phyloP scores from a whole-genome alignment of 2,329 filamentous ascomycete genomes.

The Calonectria naviculata region DNA sequence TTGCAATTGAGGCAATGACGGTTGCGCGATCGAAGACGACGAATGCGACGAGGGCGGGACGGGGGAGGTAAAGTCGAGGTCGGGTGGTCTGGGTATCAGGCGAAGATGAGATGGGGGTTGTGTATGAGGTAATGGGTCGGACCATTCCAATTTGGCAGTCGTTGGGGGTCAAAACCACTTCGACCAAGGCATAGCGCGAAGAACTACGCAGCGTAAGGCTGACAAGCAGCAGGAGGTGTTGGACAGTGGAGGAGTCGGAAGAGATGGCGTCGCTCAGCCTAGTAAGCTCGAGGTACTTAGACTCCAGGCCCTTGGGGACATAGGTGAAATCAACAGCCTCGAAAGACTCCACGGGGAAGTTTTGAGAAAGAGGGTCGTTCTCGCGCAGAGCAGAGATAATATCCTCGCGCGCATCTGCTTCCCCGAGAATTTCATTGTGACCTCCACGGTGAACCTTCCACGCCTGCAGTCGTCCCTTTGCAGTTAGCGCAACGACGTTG shows the following conservation, averaged over 20 bases:
- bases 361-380: slow-evolving; percentile 59
- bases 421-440: slow-evolving; percentile 78
- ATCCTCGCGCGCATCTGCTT: slow-evolving; percentile 75
- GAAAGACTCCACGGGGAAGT: slow-evolving; percentile 68
- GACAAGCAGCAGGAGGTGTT: slow-evolving; percentile 72
- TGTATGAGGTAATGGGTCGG: slow-evolving; percentile 75
- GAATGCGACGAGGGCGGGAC: slow-evolving; percentile 83
- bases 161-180: slow-evolving; percentile 70
- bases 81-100: slow-evolving; percentile 47
- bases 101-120: slow-evolving; percentile 58
- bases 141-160: slow-evolving; percentile 71
- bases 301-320: slow-evolving; percentile 64
- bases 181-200: slow-evolving; percentile 80
- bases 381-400: slow-evolving; percentile 72
- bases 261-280: slow-evolving; percentile 62
- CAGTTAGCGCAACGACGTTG: slow-evolving; percentile 83
- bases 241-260: slow-evolving; percentile 62
- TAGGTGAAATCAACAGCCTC: slow-evolving; percentile 86
- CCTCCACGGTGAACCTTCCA: slow-evolving; percentile 94
- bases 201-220: slow-evolving; percentile 63
- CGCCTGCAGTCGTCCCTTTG: slow-evolving; percentile 80
- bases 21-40: slow-evolving; percentile 83
- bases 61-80: slow-evolving; percentile 81
- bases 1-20: slow-evolving; percentile 79
- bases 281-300: slow-evolving; percentile 61